Percentiles rank a stretch among this genome's conserved stretches.
Evolutionary conservation across 73 alveolate species (phyloP).

Genomic region (Symbiodinium natans): DNA sequence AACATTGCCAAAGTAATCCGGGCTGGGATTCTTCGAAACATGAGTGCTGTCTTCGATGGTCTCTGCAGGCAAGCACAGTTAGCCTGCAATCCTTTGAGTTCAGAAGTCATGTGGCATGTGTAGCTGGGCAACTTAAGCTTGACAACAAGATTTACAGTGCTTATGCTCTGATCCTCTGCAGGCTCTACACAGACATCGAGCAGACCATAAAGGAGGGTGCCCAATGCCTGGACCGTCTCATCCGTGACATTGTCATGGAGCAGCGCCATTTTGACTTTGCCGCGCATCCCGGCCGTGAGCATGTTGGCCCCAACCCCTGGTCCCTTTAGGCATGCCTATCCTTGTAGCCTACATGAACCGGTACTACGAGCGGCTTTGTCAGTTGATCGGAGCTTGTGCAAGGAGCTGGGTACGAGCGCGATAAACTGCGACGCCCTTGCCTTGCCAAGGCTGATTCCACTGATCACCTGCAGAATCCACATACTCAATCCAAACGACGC

Average conservation of each 20-base stretch:
- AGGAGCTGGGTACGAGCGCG: too few species aligned
- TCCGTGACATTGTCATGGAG: slow-evolving; percentile 84
- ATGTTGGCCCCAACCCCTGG: not conserved
- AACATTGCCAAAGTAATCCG: slow-evolving; percentile 85
- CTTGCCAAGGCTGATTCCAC: slow-evolving; percentile 46
- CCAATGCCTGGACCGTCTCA: slow-evolving; percentile 70
- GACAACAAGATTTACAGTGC: too few species aligned
- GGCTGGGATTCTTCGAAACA: slow-evolving; percentile 45
- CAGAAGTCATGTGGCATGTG: too few species aligned
- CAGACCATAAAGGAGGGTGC: slow-evolving; percentile 81
- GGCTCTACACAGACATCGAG: slow-evolving; percentile 90
- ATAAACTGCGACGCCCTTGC: too few species aligned
- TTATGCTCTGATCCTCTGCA: not conserved
- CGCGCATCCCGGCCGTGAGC: not conserved
- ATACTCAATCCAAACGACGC: slow-evolving; percentile 48
- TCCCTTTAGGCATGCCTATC: too few species aligned
- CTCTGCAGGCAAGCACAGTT: slow-evolving; percentile 84
- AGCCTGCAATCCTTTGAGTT: not conserved
- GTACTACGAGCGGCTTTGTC: too few species aligned
- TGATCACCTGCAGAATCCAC: slow-evolving; percentile 66
- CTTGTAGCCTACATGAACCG: too few species aligned
- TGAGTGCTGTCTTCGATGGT: slow-evolving; percentile 63
- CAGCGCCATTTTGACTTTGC: slow-evolving; percentile 79
- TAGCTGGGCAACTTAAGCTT: too few species aligned
- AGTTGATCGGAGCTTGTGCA: too few species aligned